These are phyloP conservation scores for Taphrina confusa DNA, from an alignment of 1,139 yeast species.

Conservation along the genomic window DNA sequence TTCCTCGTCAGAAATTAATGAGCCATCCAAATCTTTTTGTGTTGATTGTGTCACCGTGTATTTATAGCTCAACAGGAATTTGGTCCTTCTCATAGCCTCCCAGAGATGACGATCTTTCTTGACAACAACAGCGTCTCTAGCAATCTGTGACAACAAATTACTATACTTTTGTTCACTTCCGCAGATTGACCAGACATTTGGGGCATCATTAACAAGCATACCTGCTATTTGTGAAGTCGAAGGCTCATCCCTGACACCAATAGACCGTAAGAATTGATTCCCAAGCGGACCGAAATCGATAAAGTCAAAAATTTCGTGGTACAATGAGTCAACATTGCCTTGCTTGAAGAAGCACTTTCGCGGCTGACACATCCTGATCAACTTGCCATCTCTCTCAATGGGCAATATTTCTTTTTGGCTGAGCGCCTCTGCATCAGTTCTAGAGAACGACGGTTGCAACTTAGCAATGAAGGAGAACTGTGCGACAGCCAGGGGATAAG, in stretches of 20 bases:
- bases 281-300: slow-evolving; percentile 43
- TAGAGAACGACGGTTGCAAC: slow-evolving; percentile 41
- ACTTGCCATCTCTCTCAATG: slow-evolving; percentile 36
- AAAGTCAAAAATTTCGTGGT: slow-evolving; percentile 45
- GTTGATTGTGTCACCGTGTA: slow-evolving; percentile 38
- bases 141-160: slow-evolving; percentile 43
- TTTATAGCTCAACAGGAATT: slow-evolving; percentile 45
- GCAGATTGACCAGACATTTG: slow-evolving; percentile 44
- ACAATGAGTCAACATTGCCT: slow-evolving; percentile 40
- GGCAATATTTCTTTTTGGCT: slow-evolving; percentile 44
- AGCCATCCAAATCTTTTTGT: slow-evolving; percentile 38
- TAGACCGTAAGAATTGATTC: slow-evolving; percentile 44
- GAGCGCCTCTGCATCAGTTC: slow-evolving; percentile 40
- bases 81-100: slow-evolving; percentile 43
- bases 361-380: slow-evolving; percentile 27
- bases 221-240: slow-evolving; percentile 45
- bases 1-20: slow-evolving; percentile 41
- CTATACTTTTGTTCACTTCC: slow-evolving; percentile 43
- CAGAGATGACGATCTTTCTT: slow-evolving; percentile 42
- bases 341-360: slow-evolving; percentile 33
- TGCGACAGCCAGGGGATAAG: slow-evolving; percentile 41
- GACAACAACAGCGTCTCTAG: slow-evolving; percentile 43
- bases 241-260: slow-evolving; percentile 49
- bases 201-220: slow-evolving; percentile 45
- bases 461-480: slow-evolving; percentile 46